Base-by-base conservation (phyloP, 192 early-diverging fungal genomes). In the Rhizophagus prolifer region DNA sequence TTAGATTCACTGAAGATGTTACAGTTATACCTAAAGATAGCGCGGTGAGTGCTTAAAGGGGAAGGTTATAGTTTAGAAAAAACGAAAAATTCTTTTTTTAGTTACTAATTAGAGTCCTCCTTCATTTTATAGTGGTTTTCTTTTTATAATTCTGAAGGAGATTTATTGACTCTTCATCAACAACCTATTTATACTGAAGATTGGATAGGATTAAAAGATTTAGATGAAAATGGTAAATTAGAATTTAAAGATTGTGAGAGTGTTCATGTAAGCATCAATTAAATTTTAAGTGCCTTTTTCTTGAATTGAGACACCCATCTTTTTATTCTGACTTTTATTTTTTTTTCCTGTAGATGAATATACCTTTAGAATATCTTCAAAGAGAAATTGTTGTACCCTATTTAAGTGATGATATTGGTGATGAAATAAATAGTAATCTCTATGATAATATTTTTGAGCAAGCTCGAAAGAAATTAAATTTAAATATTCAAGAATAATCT, bases 1-100 rank as follows among this genome's bases (percentile, higher is more conserved):
- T 96, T 50, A 82, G 83, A 81, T 98, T 98, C 76, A 79, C 73
- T 41, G 78, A 94, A 6, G 97, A 98, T 69, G 79, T 82, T 23
- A 94, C 92, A 78, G 92, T 97, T 59, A 86, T 85, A 44, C 93
- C 93, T 23, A 81, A 78, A 13, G 81, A 82, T 44, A 89, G 87
- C 23, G 75, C 88, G 38, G 90, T 90, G 83, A 81, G 82, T 79
- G 34, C 63, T 10, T 4, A 26, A 34, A 46, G 38, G 23, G 0
- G 4, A 14, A 14, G 9, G 14, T 14, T 62, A 71, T 72, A 65
- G 50, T 70, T 28, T 31, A 44, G 26, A 13, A 41, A 28, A 50
- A 59, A 7, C 41, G 41, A 44, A 8, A 4, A 34, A 41, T 41
- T 9, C 7, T 41, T 10, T 31, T 65, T 79, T 3, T 9, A 41